These are phyloP conservation scores for Monilinia aucupariae DNA, from an alignment of 2,329 filamentous ascomycete species.

Conservation along the genomic window DNA sequence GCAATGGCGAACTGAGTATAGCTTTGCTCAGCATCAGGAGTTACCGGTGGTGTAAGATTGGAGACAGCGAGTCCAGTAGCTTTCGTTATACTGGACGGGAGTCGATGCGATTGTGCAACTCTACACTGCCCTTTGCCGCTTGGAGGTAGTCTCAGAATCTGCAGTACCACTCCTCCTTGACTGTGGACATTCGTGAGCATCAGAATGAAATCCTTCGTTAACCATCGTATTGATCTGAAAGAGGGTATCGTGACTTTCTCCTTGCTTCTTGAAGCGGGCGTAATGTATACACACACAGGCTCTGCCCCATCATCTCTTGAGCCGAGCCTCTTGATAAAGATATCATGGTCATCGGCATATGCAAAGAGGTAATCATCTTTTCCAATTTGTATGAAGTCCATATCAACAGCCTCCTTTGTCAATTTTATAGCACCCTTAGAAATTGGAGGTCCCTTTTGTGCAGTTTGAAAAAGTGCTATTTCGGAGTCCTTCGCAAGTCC, in stretches of 20 bases:
- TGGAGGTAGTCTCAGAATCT: constrained; percentile 45
- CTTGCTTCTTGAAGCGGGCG: constrained; percentile 43
- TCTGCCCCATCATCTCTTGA: constrained; percentile 40
- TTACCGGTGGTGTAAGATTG: constrained; percentile 54
- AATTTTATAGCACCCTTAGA: constrained; percentile 47
- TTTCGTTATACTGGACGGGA: constrained; percentile 65
- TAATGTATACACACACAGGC: constrained; percentile 51
- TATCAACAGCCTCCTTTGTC: constrained; percentile 56
- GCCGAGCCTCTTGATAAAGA: constrained; percentile 50
- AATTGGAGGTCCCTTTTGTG: constrained; percentile 46
- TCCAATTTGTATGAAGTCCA: constrained; percentile 62
- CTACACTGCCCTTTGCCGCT: constrained; percentile 39
- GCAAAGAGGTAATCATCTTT: constrained; percentile 63
- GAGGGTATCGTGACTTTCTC: constrained; percentile 41
- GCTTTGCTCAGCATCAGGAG: constrained; percentile 46
- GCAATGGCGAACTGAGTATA: constrained; percentile 76
- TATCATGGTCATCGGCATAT: constrained; percentile 71
- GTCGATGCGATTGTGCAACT: constrained; percentile 47
- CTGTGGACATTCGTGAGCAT: constrained; percentile 55
- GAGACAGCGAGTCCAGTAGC: constrained; percentile 74
- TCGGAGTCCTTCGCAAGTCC: constrained; percentile 71
- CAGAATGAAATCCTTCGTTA: constrained; percentile 53
- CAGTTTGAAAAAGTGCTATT: constrained; percentile 71
- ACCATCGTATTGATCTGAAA: constrained; percentile 55
- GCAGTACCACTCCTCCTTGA: constrained; percentile 51